Base-by-base conservation (phyloP, 441 rosid genomes). In the Flueggea neowawraea region DNA sequence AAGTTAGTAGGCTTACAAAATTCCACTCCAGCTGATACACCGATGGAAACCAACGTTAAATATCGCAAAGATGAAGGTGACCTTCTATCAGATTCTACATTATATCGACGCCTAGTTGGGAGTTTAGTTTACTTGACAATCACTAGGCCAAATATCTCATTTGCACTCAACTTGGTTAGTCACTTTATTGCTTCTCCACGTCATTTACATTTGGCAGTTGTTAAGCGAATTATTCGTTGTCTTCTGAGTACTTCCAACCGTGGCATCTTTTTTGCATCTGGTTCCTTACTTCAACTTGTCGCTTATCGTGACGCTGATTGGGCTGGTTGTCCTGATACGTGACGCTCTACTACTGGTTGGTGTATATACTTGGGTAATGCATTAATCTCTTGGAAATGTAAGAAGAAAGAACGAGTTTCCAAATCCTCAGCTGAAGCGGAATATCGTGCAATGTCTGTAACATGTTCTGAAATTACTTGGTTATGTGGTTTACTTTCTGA, bases 61-160 rank as follows among this genome's bases (percentile, higher is more conserved):
- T 13, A 7, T 17, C 2, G 14, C 10, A 52, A 52, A 31, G 55
- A 52, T 14, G 17, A 11, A 8, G 55, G 55, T 11, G 8, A 0
- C 10, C 22, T 11, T 4, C 3, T 45, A 0, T 6, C 11, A 17
- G 63, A 28, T 60, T 15, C 16, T 4, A 11, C 41, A 12, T 10
- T 45, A 3, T 47, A 60, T 60, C 54, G 54, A 17, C 0, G 15
- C 10, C 63, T 60, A 17, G 63, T 60, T 12, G 43, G 54, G 53
- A 60, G 63, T 60, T 6, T 60, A 12, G 52, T 60, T 9, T 60
- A 48, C 63, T 50, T 60, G 16, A 47, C 54, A 4, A 28, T 31
- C 39, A 28, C 44, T 48, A 12, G 43, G 11, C 41, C 1, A 6
- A 10, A 60, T 1, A 45, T 47, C 6, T 28, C 41, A 10, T 60